Evolutionary conservation across 2,329 filamentous ascomycete genomes (phyloP).

Genomic region (Beauveria caledonica): DNA sequence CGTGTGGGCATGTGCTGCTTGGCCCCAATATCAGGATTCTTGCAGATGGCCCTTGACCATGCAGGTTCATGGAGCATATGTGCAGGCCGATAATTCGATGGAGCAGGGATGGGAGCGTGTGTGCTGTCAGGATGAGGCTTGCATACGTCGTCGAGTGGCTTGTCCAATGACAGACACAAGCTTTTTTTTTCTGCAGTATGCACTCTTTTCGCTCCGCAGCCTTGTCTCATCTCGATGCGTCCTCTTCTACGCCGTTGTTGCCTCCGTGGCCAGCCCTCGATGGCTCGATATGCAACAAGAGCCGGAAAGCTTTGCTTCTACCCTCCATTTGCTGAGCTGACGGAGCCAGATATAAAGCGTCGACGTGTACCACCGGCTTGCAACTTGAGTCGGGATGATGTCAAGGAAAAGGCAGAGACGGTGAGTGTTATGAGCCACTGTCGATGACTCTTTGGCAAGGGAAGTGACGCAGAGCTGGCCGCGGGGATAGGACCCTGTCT

Average conservation of each 20-base stretch:
- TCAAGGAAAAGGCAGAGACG: not conserved
- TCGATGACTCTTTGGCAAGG: not conserved
- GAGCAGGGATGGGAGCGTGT: not conserved
- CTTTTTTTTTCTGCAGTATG: not conserved
- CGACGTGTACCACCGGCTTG: no score
- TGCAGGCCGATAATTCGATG: constrained; percentile 9
- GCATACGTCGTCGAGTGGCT: not conserved
- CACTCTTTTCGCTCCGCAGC: not conserved
- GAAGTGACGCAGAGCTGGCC: not conserved
- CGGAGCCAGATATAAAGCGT: not conserved
- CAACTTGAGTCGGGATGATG: no score
- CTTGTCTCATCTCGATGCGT: constrained; percentile 1
- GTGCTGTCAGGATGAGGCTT: not conserved
- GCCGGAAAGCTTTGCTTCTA: not conserved
- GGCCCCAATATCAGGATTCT: not conserved
- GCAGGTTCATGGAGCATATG: constrained; percentile 9
- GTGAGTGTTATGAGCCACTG: not conserved
- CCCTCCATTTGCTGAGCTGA: not conserved
- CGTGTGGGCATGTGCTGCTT: not conserved
- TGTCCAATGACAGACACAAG: not conserved
- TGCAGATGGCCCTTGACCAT: not conserved
- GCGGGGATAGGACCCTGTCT: not conserved
- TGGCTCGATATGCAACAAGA: not conserved
- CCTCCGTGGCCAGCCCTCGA: not conserved
- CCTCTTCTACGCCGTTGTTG: not conserved